Percentiles rank a stretch among this genome's conserved stretches.
phyloP scores from a whole-genome alignment of 169 alveolate genomes.

The Eimeria maxima region DNA sequence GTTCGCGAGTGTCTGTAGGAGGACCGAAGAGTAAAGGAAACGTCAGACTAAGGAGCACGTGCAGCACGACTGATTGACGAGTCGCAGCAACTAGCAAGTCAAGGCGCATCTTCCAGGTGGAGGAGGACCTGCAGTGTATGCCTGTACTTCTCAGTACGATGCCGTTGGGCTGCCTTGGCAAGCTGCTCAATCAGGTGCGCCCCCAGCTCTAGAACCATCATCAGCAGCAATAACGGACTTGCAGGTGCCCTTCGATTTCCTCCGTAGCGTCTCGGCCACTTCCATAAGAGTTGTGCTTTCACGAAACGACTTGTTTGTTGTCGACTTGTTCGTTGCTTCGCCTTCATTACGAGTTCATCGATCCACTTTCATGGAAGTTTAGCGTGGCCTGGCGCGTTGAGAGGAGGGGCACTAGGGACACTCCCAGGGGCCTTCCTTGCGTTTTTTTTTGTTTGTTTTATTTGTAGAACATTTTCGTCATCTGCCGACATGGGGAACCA shows the following conservation, averaged over 20 bases:
- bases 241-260: background rate
- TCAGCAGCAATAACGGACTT: background rate
- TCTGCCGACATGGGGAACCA: slow-evolving; percentile 86
- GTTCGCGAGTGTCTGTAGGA: background rate
- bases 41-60: background rate
- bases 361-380: too few species aligned
- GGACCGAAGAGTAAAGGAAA: too few species aligned
- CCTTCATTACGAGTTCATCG: too few species aligned
- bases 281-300: too few species aligned
- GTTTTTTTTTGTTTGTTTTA: background rate
- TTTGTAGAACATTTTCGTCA: background rate
- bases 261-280: background rate
- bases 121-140: slow-evolving; percentile 1
- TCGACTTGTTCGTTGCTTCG: background rate
- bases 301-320: background rate
- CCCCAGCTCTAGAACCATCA: background rate
- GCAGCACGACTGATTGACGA: background rate
- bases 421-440: too few species aligned
- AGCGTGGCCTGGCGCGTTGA: too few species aligned
- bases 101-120: background rate
- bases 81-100: background rate
- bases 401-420: too few species aligned
- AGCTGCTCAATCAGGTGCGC: background rate
- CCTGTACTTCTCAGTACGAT: slow-evolving; percentile 5
- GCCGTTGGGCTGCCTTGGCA: slow-evolving; percentile 6